A percentile compares a stretch with the other conserved stretches of the same genome.
Conservation (phyloP, 2,329 filamentous ascomycete genomes). For the Diaporthe sp. region DNA sequence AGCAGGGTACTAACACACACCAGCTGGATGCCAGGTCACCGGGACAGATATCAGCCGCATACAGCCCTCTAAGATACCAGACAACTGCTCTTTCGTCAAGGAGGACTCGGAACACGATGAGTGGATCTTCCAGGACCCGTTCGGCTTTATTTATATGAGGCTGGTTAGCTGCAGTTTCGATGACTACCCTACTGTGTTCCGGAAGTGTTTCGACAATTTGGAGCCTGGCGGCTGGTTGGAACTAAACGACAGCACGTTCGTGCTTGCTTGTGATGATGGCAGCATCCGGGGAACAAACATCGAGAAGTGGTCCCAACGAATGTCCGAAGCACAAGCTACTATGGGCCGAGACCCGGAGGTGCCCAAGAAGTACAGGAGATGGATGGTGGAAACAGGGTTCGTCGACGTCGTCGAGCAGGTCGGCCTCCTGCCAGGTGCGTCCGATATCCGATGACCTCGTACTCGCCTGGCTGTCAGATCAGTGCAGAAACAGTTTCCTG, state of each 20-base stretch:
- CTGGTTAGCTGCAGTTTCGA: background rate
- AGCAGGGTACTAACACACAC: background rate
- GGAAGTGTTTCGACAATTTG: slow-evolving; percentile 4
- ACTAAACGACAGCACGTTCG: slow-evolving; percentile 1
- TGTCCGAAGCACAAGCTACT: background rate
- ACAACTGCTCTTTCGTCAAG: slow-evolving; percentile 6
- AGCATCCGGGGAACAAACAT: background rate
- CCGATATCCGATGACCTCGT: background rate
- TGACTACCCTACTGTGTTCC: background rate
- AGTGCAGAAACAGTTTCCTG: background rate
- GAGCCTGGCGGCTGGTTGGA: slow-evolving; percentile 15
- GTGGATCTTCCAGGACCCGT: slow-evolving; percentile 4
- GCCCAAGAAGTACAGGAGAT: background rate
- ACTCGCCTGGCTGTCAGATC: background rate
- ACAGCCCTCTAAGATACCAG: background rate
- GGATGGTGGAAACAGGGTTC: background rate
- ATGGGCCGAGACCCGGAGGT: background rate
- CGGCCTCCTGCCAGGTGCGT: slow-evolving; percentile 5
- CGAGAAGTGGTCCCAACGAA: slow-evolving; percentile 1
- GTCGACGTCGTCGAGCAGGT: slow-evolving; percentile 23
- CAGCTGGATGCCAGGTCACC: background rate
- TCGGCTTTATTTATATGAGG: background rate
- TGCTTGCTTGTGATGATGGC: background rate
- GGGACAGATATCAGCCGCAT: slow-evolving; percentile 6
- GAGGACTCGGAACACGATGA: slow-evolving; percentile 15